Conservation (phyloP, 2,329 filamentous ascomycete genomes). For the Albophoma yamanashiensis region DNA sequence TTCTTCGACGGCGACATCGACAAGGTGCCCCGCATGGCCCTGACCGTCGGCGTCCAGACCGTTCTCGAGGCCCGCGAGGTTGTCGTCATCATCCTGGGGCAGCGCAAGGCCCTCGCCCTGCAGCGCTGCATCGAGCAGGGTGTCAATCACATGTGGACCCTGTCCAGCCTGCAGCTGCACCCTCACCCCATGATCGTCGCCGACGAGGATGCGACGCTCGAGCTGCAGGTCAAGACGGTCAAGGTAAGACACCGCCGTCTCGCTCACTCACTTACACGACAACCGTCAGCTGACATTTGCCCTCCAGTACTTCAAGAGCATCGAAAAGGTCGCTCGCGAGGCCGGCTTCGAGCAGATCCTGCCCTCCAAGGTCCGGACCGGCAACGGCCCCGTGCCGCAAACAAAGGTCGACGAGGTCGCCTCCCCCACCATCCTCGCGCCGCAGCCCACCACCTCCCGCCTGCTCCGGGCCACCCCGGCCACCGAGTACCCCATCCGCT, state of each 20-base stretch:
- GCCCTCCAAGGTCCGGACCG: constrained; percentile 44
- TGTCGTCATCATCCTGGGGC: constrained; percentile 70
- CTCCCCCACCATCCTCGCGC: constrained; percentile 36
- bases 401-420: constrained; percentile 32
- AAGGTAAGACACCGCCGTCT: constrained; percentile 28
- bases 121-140: constrained; percentile 73
- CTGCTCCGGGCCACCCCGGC: constrained; percentile 44
- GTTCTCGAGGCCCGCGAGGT: constrained; percentile 74
- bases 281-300: background rate
- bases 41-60: constrained; percentile 78
- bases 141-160: constrained; percentile 85
- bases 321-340: constrained; percentile 50
- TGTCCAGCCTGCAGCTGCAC: constrained; percentile 72
- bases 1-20: constrained; percentile 70
- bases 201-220: constrained; percentile 68
- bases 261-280: constrained; percentile 1
- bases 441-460: constrained; percentile 44
- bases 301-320: constrained; percentile 58
- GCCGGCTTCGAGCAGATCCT: constrained; percentile 48
- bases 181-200: constrained; percentile 73
- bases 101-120: constrained; percentile 70
- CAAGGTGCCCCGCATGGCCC: constrained; percentile 68
- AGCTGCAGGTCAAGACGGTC: constrained; percentile 65
- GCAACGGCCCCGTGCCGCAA: constrained; percentile 26
- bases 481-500: constrained; percentile 43